These are phyloP conservation scores for Protomyces inouyei DNA, from an alignment of 1,139 yeast species.

Conservation along the genomic window DNA sequence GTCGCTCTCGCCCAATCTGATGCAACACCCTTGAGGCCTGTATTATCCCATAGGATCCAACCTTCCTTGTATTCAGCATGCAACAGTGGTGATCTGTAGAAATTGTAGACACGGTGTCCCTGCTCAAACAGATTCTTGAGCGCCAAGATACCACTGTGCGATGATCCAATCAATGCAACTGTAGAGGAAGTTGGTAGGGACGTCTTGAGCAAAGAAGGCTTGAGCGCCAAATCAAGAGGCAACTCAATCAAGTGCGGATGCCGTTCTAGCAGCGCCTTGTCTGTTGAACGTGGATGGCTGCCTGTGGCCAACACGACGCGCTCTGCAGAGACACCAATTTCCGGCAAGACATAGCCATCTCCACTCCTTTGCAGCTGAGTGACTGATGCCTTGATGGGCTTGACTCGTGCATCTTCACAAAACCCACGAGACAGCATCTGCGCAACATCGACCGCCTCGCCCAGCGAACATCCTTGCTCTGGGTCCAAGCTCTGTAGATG, in stretches of 20 bases:
- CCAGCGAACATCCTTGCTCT: conserved; percentile 12
- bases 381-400: conserved; percentile 5
- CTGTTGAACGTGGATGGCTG: conserved; percentile 15
- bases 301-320: conserved; percentile 21
- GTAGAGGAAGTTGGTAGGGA: not conserved
- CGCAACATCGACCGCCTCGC: conserved; percentile 20
- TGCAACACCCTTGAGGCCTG: conserved; percentile 25
- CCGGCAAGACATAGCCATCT: conserved; percentile 1
- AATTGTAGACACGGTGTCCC: conserved; percentile 14
- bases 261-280: not conserved
- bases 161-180: conserved; percentile 17
- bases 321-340: conserved; percentile 10
- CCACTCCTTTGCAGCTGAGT: not conserved
- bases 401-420: conserved; percentile 16
- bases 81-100: conserved; percentile 15
- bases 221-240: conserved; percentile 13
- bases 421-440: conserved; percentile 16
- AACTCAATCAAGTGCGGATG: conserved; percentile 17
- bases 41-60: conserved; percentile 26
- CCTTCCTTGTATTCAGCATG: conserved; percentile 24
- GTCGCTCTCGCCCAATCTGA: conserved; percentile 20
- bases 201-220: conserved; percentile 4
- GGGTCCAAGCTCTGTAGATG: conserved; percentile 8
- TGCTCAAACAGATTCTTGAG: conserved; percentile 23
- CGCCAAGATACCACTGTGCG: conserved; percentile 25